phyloP scores from a whole-genome alignment of 495 filamentous ascomycete species.

The Aspergillus affinis region DNA sequence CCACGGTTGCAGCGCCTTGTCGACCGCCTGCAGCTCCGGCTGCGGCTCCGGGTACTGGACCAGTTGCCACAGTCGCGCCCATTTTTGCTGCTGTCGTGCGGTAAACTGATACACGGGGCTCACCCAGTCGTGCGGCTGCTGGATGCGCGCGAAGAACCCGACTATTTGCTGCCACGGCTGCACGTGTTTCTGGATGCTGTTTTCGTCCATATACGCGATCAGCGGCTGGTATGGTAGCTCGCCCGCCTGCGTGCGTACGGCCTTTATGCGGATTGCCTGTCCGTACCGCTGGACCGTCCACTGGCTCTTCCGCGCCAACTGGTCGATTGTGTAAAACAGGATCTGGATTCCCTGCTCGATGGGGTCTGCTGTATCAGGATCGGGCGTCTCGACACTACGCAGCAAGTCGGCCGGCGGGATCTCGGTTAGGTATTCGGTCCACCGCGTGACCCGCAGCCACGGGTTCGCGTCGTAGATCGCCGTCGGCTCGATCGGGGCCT shows the following conservation, averaged over 20 bases:
- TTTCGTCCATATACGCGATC: not conserved
- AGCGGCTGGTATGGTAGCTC: constrained; percentile 1
- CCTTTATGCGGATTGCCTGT: not conserved
- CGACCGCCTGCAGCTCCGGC: not conserved
- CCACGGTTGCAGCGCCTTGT: not conserved
- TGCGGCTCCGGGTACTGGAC: not conserved
- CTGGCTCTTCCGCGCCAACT: not conserved
- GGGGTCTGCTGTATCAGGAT: not conserved
- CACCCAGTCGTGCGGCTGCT: not conserved
- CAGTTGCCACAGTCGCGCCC: not conserved
- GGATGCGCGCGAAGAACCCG: not conserved
- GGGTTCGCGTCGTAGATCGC: too few relatives aligned
- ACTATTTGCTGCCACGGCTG: constrained; percentile 1
- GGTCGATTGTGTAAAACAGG: not conserved
- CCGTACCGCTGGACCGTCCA: not conserved
- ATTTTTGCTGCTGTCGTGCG: not conserved
- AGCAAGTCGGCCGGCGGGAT: not conserved
- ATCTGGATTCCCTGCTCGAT: not conserved
- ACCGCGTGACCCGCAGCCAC: not conserved
- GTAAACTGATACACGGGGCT: not conserved
- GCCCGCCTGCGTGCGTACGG: not conserved
- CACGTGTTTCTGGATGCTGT: not conserved
- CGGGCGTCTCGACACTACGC: not conserved
- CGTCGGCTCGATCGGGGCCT: not conserved
- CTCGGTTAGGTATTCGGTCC: not conserved